Percentiles rank a stretch among this genome's conserved stretches.
Conservation (phyloP, 1,284 basidiomycete species). For the Ceratobasidium theobromae region DNA sequence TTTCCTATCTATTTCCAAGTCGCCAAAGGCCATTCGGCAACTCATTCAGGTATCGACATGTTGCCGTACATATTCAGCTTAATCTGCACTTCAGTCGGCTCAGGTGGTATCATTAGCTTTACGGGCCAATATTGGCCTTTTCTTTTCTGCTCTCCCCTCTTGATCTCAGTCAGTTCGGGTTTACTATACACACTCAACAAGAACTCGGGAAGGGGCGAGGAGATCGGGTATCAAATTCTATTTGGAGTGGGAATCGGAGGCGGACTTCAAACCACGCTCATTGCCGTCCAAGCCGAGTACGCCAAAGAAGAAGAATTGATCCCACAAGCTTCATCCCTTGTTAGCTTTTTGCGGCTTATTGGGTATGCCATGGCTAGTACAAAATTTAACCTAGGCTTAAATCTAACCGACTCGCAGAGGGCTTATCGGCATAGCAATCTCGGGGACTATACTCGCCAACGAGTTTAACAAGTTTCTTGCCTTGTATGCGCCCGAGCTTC, state of each 20-base stretch:
- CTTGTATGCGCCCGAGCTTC: conserved; percentile 38
- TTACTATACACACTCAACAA: conserved; percentile 48
- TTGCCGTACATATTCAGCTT: conserved; percentile 46
- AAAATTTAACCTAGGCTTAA: background rate
- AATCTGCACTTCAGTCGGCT: conserved; percentile 40
- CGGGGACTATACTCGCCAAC: conserved; percentile 46
- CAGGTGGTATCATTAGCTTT: conserved; percentile 44
- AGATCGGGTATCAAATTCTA: conserved; percentile 49
- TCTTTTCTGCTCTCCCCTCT: conserved; percentile 41
- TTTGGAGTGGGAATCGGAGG: conserved; percentile 39
- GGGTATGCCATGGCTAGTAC: conserved; percentile 21
- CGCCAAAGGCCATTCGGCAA: conserved; percentile 43
- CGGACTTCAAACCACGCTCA: conserved; percentile 43
- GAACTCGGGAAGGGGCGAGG: conserved; percentile 21
- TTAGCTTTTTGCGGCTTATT: conserved; percentile 47
- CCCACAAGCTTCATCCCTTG: conserved; percentile 42
- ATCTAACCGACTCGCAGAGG: background rate
- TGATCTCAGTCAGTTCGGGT: conserved; percentile 46
- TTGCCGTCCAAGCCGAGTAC: conserved; percentile 50
- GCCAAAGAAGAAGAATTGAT: conserved; percentile 38
- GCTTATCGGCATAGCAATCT: conserved; percentile 40
- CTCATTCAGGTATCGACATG: conserved; percentile 49
- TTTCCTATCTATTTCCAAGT: conserved; percentile 48
- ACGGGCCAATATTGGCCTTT: conserved; percentile 48
- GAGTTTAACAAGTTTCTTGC: conserved; percentile 38